Evolutionary conservation across 345 rosid species (phyloP).

Genomic region (Sapria himalayana): DNA sequence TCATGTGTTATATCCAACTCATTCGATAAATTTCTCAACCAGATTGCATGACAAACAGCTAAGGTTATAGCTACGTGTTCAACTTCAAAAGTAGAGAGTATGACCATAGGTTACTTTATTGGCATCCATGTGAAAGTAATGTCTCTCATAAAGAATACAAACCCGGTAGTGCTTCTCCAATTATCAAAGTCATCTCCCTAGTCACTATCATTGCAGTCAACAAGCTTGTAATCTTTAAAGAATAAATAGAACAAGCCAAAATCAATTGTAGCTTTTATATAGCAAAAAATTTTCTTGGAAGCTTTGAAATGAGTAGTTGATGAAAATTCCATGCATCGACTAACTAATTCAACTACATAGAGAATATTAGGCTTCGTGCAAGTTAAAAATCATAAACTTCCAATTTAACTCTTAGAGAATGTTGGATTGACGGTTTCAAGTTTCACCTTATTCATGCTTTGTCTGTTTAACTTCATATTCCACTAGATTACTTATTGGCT

Average conservation of each 20-base stretch:
- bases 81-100: neutral
- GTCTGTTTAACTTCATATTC: neutral
- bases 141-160: neutral
- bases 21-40: neutral
- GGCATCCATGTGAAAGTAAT: neutral
- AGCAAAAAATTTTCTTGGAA: neutral
- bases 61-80: neutral
- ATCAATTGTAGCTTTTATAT: neutral
- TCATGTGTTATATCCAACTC: neutral
- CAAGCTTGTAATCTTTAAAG: no score
- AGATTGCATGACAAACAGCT: neutral
- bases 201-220: neutral
- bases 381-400: neutral
- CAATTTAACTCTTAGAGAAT: neutral
- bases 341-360: conserved; percentile 1
- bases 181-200: neutral
- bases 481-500: neutral
- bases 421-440: conserved; percentile 1
- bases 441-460: neutral
- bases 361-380: neutral
- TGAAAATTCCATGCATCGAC: neutral
- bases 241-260: neutral
- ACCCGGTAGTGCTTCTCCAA: neutral
- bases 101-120: neutral
- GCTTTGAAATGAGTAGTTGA: neutral